phyloP scores from a whole-genome alignment of 768 basidiomycete genomes.

The Leucogyrophana mollusca region DNA sequence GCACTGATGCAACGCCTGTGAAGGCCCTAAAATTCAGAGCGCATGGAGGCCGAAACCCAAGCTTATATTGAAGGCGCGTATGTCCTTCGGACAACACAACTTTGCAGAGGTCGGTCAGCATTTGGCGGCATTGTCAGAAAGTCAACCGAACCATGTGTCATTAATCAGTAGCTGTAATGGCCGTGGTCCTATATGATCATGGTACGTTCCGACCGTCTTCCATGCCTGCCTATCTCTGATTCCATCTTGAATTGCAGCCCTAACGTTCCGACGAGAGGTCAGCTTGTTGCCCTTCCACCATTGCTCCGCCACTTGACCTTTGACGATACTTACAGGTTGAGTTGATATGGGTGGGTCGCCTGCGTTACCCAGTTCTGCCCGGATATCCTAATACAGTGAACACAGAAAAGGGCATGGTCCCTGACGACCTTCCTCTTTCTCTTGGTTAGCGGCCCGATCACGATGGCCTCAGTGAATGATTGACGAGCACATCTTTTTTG shows the following conservation, averaged over 20 bases:
- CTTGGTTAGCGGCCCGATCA: neutral
- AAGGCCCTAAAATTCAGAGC: too few species aligned
- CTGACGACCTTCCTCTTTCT: neutral
- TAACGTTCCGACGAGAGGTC: slow-evolving; percentile 3
- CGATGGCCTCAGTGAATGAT: neutral
- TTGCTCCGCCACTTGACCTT: neutral
- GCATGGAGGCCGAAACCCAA: neutral
- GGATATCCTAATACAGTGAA: neutral
- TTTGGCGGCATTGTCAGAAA: neutral
- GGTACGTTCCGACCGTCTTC: neutral
- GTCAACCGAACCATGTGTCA: neutral
- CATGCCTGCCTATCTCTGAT: neutral
- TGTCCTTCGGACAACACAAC: neutral
- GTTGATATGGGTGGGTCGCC: neutral
- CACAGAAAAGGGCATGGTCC: neutral
- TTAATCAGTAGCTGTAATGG: neutral
- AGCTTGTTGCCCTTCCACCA: neutral
- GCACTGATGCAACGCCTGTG: too few species aligned
- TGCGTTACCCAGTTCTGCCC: neutral
- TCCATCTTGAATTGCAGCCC: neutral
- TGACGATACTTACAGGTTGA: neutral
- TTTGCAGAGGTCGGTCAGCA: slow-evolving; percentile 1
- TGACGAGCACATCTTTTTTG: too few species aligned
- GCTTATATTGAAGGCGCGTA: neutral
- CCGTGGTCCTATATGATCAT: slow-evolving; percentile 4